phyloP scores from a whole-genome alignment of 805 yeast species.

The Tanozyma kutaoensis region DNA sequence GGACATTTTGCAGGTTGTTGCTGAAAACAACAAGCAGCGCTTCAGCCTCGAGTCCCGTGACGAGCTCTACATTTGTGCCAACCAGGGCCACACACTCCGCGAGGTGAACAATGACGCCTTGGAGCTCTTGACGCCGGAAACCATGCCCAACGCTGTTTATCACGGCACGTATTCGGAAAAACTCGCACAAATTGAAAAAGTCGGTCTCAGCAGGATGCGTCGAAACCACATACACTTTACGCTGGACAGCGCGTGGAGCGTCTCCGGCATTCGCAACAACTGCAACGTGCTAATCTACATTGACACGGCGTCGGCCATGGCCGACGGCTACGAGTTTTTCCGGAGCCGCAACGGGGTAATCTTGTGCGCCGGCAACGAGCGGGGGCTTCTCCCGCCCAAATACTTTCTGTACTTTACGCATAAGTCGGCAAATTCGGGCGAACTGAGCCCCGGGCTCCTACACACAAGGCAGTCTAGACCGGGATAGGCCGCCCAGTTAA shows the following conservation, averaged over 20 bases:
- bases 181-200: constrained; percentile 32
- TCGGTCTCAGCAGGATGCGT: constrained; percentile 54
- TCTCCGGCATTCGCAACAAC: constrained; percentile 63
- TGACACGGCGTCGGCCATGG: constrained; percentile 35
- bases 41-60: constrained; percentile 40
- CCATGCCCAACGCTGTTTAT: constrained; percentile 41
- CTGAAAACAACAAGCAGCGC: constrained; percentile 55
- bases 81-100: constrained; percentile 79
- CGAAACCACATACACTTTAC: constrained; percentile 87
- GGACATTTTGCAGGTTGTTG: constrained; percentile 52
- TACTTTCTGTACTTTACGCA: constrained; percentile 19
- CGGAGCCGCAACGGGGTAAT: constrained; percentile 66
- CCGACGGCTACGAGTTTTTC: constrained; percentile 34
- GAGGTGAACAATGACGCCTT: constrained; percentile 29
- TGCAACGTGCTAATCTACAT: constrained; percentile 50
- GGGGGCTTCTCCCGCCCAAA: constrained; percentile 35
- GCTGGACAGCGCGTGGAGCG: constrained; percentile 29
- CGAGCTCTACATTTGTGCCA: constrained; percentile 51
- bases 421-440: neutral
- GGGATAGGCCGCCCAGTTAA: no score
- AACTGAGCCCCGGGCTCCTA: neutral
- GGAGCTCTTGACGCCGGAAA: constrained; percentile 18
- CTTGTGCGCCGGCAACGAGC: constrained; percentile 44
- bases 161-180: constrained; percentile 66
- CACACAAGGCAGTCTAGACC: constrained; percentile 1